These are phyloP conservation scores for Noccaea bulbosa DNA, from an alignment of 345 rosid species.

Conservation along the genomic window DNA sequence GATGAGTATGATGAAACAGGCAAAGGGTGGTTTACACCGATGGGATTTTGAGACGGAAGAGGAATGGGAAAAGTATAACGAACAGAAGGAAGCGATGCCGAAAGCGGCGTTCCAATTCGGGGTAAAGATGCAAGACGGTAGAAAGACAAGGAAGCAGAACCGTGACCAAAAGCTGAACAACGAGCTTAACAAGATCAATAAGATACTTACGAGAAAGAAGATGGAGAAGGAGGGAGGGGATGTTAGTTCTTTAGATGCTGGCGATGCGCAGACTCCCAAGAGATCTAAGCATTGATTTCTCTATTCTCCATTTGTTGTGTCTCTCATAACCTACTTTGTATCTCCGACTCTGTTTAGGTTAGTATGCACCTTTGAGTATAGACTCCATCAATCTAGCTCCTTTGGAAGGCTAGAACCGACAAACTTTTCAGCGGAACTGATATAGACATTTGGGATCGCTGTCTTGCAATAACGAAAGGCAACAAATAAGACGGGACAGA, in stretches of 20 bases:
- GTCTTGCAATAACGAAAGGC: too few relatives aligned
- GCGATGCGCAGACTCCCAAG: conserved; percentile 42
- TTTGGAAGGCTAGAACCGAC: too few relatives aligned
- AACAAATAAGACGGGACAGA: too few relatives aligned
- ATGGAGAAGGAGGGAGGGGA: conserved; percentile 70
- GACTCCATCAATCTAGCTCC: too few relatives aligned
- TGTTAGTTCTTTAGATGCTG: conserved; percentile 60
- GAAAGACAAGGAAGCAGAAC: conserved; percentile 94
- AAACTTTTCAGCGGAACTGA: too few relatives aligned
- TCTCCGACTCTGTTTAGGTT: neutral
- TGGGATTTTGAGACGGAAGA: conserved; percentile 99
- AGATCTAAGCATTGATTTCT: conserved; percentile 36
- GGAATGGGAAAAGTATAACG: conserved; percentile 95
- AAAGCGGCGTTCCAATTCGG: conserved; percentile 99
- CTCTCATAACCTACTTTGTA: neutral
- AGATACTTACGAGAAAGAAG: conserved; percentile 89
- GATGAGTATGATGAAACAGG: conserved; percentile 54
- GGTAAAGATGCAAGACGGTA: conserved; percentile 97
- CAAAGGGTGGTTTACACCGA: conserved; percentile 92
- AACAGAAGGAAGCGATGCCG: conserved; percentile 99
- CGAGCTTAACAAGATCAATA: conserved; percentile 88
- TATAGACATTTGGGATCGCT: too few relatives aligned
- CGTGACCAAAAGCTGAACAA: conserved; percentile 93
- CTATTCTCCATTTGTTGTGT: too few relatives aligned
- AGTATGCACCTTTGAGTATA: too few relatives aligned